These are phyloP conservation scores for Calonectria hongkongensis DNA, from an alignment of 2,329 filamentous ascomycete genomes.

Conservation along the genomic window DNA sequence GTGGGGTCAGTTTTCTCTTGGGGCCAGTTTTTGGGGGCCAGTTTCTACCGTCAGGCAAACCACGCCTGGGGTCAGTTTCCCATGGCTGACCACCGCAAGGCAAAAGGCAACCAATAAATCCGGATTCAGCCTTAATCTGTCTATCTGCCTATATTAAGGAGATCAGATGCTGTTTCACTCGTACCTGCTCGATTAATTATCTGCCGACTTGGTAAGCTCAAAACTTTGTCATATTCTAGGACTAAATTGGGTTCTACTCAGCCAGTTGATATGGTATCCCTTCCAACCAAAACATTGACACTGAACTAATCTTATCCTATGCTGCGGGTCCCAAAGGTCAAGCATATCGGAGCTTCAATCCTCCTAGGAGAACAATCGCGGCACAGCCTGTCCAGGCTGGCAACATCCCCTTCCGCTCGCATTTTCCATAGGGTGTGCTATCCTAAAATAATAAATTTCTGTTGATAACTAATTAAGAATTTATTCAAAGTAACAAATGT, in stretches of 20 bases:
- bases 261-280: neutral
- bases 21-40: neutral
- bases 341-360: neutral
- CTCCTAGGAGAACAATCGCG: no score
- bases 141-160: neutral
- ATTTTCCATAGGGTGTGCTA: no score
- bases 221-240: no score
- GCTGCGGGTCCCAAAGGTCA: neutral
- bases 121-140: neutral
- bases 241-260: neutral
- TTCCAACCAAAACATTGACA: neutral
- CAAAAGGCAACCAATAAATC: neutral
- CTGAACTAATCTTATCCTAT: neutral
- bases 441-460: no score
- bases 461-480: no score
- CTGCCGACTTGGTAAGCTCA: neutral
- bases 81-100: neutral
- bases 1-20: neutral
- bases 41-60: neutral
- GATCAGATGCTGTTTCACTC: neutral
- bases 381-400: no score
- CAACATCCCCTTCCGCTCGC: no score
- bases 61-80: constrained; percentile 3
- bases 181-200: no score
- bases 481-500: no score